Evolutionary conservation across 192 early-diverging fungal genomes (phyloP).

Genomic region (Linderina pennispora): DNA sequence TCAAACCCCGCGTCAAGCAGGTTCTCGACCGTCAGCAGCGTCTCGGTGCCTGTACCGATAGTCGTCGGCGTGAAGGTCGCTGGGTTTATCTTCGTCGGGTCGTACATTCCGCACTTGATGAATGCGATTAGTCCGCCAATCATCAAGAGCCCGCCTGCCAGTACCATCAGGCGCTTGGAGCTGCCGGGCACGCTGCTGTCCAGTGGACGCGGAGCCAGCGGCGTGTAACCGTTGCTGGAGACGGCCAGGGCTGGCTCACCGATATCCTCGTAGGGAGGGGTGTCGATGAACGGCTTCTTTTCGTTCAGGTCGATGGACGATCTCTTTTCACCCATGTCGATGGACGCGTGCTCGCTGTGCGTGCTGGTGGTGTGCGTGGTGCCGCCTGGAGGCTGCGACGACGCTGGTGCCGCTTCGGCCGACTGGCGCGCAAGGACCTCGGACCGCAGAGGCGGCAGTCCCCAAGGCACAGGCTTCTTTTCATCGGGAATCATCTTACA

Average conservation of each 20-base stretch:
- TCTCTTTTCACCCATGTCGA: neutral
- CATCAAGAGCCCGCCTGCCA: conserved; percentile 5
- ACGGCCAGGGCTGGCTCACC: neutral
- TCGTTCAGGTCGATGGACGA: neutral
- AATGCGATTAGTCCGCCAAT: conserved; percentile 8
- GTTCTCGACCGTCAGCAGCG: conserved; percentile 18
- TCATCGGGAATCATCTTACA: conserved; percentile 40
- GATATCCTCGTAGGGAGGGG: neutral
- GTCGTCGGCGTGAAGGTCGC: conserved; percentile 15
- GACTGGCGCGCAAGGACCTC: no score
- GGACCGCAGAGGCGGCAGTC: conserved; percentile 36
- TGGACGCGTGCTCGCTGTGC: neutral
- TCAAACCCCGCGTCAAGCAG: conserved; percentile 22
- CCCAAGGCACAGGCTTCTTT: conserved; percentile 42
- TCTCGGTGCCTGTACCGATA: conserved; percentile 7
- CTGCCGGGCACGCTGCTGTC: neutral
- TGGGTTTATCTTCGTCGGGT: conserved; percentile 13
- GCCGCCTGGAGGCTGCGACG: no score
- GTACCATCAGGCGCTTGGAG: conserved; percentile 13
- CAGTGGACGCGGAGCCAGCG: neutral
- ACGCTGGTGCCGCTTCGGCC: no score
- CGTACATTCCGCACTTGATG: conserved; percentile 7
- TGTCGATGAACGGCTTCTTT: neutral
- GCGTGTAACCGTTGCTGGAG: neutral
- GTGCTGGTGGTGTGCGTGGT: neutral